Evolutionary conservation across 768 basidiomycete genomes (phyloP).

Genomic region (Boletus rubropictus): DNA sequence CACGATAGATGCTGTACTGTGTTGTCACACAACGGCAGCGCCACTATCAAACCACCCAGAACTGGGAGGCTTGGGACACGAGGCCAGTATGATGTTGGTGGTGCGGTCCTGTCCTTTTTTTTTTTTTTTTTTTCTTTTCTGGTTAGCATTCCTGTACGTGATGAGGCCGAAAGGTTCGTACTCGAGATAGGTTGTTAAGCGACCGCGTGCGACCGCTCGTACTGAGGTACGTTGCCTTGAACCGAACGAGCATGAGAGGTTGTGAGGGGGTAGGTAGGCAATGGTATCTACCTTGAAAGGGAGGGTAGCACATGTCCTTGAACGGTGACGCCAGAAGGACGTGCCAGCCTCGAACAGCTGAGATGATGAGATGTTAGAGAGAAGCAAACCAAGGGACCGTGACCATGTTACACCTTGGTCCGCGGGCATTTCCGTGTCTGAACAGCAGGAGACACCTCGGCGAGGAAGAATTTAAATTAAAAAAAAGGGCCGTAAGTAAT

Average conservation of each 20-base stretch:
- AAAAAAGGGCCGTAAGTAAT: too few species aligned
- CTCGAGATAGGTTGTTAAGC: background rate
- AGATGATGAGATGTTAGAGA: background rate
- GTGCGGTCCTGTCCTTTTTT: background rate
- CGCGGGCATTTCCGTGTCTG: conserved; percentile 16
- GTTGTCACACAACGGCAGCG: conserved; percentile 5
- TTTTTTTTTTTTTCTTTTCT: background rate
- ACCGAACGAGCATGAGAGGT: background rate
- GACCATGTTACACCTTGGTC: background rate
- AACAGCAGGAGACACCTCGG: conserved; percentile 2
- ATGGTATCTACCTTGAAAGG: background rate
- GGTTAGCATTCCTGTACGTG: background rate
- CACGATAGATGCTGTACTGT: conserved; percentile 3
- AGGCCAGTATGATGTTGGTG: background rate
- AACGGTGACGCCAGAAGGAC: background rate
- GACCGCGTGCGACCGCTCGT: background rate
- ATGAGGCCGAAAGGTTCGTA: background rate
- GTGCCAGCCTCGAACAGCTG: background rate
- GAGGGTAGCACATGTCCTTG: background rate
- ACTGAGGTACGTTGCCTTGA: too few species aligned
- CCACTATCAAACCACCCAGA: conserved; percentile 13
- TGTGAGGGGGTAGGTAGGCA: background rate
- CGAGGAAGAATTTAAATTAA: background rate
- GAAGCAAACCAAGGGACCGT: background rate
- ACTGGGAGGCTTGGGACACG: background rate